These are phyloP conservation scores for Phytophthora ohioensis DNA, from an alignment of 352 stramenopile species.

Conservation along the genomic window DNA sequence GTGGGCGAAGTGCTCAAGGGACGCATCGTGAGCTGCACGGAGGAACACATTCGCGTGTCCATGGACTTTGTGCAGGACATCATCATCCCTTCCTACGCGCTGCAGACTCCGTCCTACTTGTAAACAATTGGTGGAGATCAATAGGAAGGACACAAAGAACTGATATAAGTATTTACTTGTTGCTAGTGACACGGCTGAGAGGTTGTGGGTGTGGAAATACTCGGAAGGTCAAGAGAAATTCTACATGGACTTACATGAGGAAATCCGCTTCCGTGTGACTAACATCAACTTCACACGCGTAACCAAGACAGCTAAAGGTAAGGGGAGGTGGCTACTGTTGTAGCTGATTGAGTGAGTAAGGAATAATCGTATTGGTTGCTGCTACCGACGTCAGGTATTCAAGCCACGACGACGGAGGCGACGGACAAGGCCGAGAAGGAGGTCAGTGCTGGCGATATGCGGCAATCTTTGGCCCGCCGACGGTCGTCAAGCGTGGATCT, in stretches of 20 bases:
- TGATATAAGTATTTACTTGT: not conserved
- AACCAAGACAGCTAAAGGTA: slow-evolving; percentile 87
- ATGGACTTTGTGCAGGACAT: slow-evolving; percentile 93
- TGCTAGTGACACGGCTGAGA: slow-evolving; percentile 74
- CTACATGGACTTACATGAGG: slow-evolving; percentile 90
- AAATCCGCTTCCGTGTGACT: slow-evolving; percentile 88
- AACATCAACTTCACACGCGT: slow-evolving; percentile 92
- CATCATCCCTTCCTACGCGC: slow-evolving; percentile 88
- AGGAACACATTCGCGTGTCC: slow-evolving; percentile 90
- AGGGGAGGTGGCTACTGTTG: not conserved
- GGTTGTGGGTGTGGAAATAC: slow-evolving; percentile 90
- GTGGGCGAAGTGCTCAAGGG: slow-evolving; percentile 91
- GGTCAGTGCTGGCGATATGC: slow-evolving; percentile 67
- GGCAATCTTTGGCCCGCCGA: slow-evolving; percentile 71
- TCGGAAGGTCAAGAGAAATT: slow-evolving; percentile 88
- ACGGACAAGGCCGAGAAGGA: slow-evolving; percentile 66
- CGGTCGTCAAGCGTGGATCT: slow-evolving; percentile 88
- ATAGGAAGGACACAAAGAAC: not conserved
- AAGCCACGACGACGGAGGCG: slow-evolving; percentile 87
- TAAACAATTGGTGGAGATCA: not conserved
- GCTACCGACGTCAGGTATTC: slow-evolving; percentile 56
- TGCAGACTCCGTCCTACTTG: slow-evolving; percentile 91
- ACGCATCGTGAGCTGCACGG: slow-evolving; percentile 89
- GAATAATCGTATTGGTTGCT: slow-evolving; percentile 1
- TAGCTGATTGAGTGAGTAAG: not conserved